Percentiles rank a stretch among this genome's conserved stretches.
Evolutionary conservation across 495 filamentous ascomycete genomes (phyloP).

Genomic region (Penicillium subrubescens): DNA sequence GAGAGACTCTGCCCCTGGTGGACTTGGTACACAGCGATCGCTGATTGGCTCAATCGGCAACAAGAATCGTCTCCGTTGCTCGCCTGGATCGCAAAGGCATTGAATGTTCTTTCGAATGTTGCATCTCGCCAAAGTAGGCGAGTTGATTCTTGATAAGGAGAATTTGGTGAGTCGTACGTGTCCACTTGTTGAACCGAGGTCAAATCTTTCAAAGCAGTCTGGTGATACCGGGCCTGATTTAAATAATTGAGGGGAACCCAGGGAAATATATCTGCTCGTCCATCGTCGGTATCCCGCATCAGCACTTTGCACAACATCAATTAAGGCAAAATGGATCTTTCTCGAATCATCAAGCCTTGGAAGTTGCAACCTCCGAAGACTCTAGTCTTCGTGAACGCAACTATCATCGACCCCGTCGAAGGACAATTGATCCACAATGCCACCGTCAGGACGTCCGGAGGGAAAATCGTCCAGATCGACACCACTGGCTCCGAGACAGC

Average conservation of each 20-base stretch:
- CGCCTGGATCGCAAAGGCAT: conserved; percentile 6
- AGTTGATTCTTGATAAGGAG: not conserved
- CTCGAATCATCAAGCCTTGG: conserved; percentile 36
- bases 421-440: conserved; percentile 27
- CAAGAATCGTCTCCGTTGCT: not conserved
- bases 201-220: not conserved
- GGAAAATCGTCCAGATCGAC: conserved; percentile 26
- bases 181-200: not conserved
- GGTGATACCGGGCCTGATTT: not conserved
- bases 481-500: conserved; percentile 3
- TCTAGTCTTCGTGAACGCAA: conserved; percentile 33
- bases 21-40: not conserved
- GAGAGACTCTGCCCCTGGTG: not conserved
- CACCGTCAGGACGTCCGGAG: conserved; percentile 27
- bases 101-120: not conserved
- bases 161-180: not conserved
- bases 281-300: too few relatives aligned
- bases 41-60: conserved; percentile 12
- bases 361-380: conserved; percentile 24
- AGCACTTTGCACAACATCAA: not conserved
- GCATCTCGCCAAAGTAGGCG: conserved; percentile 2
- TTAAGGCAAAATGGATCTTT: conserved; percentile 14
- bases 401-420: conserved; percentile 33
- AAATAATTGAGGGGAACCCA: not conserved
- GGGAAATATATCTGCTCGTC: not conserved